Conservation (phyloP, 257 asterid species). For the Thymus mandschuricus region DNA sequence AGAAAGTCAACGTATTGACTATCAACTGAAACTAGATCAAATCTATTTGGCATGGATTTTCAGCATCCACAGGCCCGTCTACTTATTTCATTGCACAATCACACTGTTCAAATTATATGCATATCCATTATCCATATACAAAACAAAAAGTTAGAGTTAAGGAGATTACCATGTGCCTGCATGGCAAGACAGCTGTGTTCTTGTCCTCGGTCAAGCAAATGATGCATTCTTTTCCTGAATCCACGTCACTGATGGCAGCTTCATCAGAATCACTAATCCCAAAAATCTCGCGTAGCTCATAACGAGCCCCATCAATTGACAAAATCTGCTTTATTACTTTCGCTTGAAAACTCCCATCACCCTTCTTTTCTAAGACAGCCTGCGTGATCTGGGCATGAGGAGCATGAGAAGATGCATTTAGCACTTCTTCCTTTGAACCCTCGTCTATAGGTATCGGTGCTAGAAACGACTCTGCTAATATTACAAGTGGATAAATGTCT, state of each 20-base stretch:
- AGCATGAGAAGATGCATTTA: constrained; percentile 50
- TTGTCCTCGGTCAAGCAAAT: constrained; percentile 93
- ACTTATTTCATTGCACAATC: constrained; percentile 5
- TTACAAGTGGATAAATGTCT: constrained; percentile 83
- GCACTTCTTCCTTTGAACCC: constrained; percentile 31
- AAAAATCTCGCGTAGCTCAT: constrained; percentile 87
- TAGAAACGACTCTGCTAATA: constrained; percentile 62
- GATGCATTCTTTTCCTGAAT: constrained; percentile 85
- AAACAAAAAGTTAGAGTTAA: constrained; percentile 21
- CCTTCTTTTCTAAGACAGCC: constrained; percentile 66
- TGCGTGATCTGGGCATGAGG: constrained; percentile 87
- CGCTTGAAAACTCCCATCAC: constrained; percentile 52
- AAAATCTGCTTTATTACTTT: constrained; percentile 83
- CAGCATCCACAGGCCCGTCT: neutral
- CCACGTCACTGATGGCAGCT: constrained; percentile 51
- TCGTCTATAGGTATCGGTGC: constrained; percentile 36
- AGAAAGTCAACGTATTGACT: neutral
- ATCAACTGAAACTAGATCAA: constrained; percentile 2
- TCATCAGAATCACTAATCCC: constrained; percentile 70
- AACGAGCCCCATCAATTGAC: constrained; percentile 74
- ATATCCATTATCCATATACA: neutral
- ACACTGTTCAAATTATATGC: neutral
- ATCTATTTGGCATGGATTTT: neutral
- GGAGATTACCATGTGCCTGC: constrained; percentile 90
- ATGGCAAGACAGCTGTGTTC: constrained; percentile 89